These are phyloP conservation scores for Brassica incana DNA, from an alignment of 345 rosid genomes.

Conservation along the genomic window DNA sequence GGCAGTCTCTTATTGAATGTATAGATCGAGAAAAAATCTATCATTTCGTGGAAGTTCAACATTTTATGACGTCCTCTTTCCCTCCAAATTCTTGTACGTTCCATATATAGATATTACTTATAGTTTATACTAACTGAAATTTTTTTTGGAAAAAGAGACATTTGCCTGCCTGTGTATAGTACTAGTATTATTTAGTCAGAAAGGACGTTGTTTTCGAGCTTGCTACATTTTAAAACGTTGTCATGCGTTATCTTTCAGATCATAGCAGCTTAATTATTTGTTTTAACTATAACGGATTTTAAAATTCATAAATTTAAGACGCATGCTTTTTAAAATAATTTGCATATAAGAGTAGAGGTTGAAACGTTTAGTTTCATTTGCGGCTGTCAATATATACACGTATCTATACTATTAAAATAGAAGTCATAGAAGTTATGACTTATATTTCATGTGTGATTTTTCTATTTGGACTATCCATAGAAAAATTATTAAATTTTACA, in stretches of 20 bases:
- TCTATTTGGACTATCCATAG: too few species aligned
- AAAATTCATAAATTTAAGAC: not conserved
- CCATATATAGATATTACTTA: not conserved
- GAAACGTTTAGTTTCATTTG: not conserved
- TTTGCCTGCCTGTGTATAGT: not conserved
- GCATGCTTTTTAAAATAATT: not conserved
- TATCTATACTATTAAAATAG: too few species aligned
- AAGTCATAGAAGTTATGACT: too few species aligned
- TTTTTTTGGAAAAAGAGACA: not conserved
- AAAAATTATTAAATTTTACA: too few species aligned
- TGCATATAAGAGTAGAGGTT: not conserved
- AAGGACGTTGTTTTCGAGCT: not conserved
- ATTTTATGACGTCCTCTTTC: not conserved
- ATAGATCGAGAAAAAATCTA: not conserved
- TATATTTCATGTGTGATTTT: too few species aligned
- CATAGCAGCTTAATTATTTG: not conserved
- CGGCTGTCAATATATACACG: not conserved
- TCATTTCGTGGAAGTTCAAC: not conserved
- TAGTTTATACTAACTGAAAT: not conserved
- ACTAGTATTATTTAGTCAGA: not conserved
- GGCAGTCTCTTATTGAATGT: not conserved
- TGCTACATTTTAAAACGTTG: not conserved
- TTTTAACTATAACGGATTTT: not conserved
- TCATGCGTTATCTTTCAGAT: not conserved
- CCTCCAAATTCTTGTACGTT: constrained; percentile 21